phyloP scores from a whole-genome alignment of 768 basidiomycete genomes.

The Lentinula lateritia region DNA sequence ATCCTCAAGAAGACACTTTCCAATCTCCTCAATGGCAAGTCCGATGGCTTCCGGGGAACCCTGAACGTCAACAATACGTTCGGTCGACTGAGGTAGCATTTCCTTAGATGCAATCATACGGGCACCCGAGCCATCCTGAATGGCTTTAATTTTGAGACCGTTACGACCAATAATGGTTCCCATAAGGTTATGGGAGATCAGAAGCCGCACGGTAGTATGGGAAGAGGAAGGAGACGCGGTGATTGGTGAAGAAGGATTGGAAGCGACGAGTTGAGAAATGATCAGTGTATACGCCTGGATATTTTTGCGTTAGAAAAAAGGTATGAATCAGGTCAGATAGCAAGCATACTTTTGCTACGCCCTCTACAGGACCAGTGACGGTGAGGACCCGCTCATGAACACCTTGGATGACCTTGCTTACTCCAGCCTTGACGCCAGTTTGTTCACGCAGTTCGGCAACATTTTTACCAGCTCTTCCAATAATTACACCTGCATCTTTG shows the following conservation, averaged over 20 bases:
- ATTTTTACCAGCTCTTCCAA: conserved; percentile 95
- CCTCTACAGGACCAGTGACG: conserved; percentile 87
- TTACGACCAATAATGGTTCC: conserved; percentile 95
- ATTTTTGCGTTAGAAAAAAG: conserved; percentile 11
- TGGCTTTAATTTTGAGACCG: conserved; percentile 98
- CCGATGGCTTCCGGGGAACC: conserved; percentile 90
- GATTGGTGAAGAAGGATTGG: conserved; percentile 68
- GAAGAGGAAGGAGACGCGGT: conserved; percentile 65
- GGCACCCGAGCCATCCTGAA: conserved; percentile 92
- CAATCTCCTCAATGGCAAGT: conserved; percentile 92
- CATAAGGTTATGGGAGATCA: conserved; percentile 99
- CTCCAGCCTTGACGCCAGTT: conserved; percentile 96
- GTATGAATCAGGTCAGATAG: conserved; percentile 9
- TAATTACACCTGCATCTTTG: conserved; percentile 96
- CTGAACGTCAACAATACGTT: conserved; percentile 97
- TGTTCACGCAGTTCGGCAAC: conserved; percentile 95
- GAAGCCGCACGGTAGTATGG: conserved; percentile 89
- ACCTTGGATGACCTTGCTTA: conserved; percentile 96
- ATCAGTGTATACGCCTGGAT: conserved; percentile 90
- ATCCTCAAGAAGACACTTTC: conserved; percentile 91
- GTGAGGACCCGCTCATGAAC: conserved; percentile 98
- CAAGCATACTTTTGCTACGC: conserved; percentile 75
- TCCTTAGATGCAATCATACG: conserved; percentile 99
- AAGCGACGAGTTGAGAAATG: conserved; percentile 82
- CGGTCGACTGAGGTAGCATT: conserved; percentile 98